Base-by-base conservation (phyloP, 805 yeast species). In the Candida oleophila region DNA sequence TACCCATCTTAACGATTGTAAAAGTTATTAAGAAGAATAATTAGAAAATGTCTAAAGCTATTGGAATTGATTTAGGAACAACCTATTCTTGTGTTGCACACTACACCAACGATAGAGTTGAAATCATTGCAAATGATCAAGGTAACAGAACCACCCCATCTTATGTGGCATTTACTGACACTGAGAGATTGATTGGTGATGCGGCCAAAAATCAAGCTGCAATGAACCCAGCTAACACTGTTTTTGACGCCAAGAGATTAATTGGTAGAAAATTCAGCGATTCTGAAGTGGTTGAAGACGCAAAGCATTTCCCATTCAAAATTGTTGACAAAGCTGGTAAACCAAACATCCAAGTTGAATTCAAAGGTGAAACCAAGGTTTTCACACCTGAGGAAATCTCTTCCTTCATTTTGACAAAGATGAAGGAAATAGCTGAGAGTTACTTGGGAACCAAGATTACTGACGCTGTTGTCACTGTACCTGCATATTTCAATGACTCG, bases 121-220 rank as follows among this genome's bases (percentile, higher is more conserved):
- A 92, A 65, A 91, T 91, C 64, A 83, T 91, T 62, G 97, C 97
- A 61, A 91, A 91, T 66, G 97, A 91, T 71, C 97, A 92, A 77
- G 98, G 98, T 78, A 91, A 92, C 81, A 87, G 97, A 79, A 92
- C 96, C 52, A 91, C 97, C 16, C 97, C 97, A 33, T 90, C 97
- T 32, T 91, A 87, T 68, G 97, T 92, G 52, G 97, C 96, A 44
- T 91, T 91, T 82, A 89, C 96, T 25, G 97, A 89, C 65, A 80
- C 91, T 36, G 98, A 92, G 76, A 86, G 97, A 76, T 79, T 90
- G 62, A 90, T 90, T 60, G 97, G 97, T 71, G 97, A 90, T 74
- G 96, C 97, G 58, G 98, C 97, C 51, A 92, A 92, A 83, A 91
- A 92, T 74, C 97, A 92, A 77, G 96, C 96, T 47, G 96, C 97